Base-by-base conservation (phyloP, 2,329 filamentous ascomycete genomes). In the Calonectria ilicicola region DNA sequence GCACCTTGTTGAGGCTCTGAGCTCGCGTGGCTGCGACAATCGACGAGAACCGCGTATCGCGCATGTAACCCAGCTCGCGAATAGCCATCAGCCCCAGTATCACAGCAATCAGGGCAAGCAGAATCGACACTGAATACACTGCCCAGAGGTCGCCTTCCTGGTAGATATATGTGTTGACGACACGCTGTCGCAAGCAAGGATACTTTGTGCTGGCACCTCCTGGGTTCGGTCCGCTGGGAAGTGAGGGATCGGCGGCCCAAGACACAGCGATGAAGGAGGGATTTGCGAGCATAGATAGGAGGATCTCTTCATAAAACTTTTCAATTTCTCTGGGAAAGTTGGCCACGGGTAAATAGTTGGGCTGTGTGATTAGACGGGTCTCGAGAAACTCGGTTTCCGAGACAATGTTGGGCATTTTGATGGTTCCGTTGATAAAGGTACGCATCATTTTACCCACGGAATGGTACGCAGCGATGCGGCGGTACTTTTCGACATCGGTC, bases 301-400 rank as follows among this genome's bases (percentile, higher is more conserved):
- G 21, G 14, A 80, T 79, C 9, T 80, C 78, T n/a, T 80, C 78
- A 8, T 80, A 79, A 8, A 80, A 76, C n/a, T 70, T 67, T 23
- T 79, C 77, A 2, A 80, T 9, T 60, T 79, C 73, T 0, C 66
- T 49, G 5, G 53, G 44, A 5, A 80, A 80, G 38, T 80, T 51
- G 4, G 62, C 21, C 5, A 77, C 56, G 5, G 78, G 73, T 0
- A 80, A 29, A 40, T 78, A 79, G 38, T 80, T 79, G 21, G 71
- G 78, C n/a, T 66, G 67, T 1, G 77, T 74, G 29, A 78, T 67
- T 23, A 80, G 72, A 9, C 77, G 75, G 19, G 78, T 79, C 27
- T 74, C 70, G 1, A 77, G 70, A 5, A 74, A 69, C 21, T 72
- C 27, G 10, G 73, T 79, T n/a, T 79, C 72, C 7, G 73, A 74